Conservation (phyloP, 768 basidiomycete species). For the Collybia sordida region DNA sequence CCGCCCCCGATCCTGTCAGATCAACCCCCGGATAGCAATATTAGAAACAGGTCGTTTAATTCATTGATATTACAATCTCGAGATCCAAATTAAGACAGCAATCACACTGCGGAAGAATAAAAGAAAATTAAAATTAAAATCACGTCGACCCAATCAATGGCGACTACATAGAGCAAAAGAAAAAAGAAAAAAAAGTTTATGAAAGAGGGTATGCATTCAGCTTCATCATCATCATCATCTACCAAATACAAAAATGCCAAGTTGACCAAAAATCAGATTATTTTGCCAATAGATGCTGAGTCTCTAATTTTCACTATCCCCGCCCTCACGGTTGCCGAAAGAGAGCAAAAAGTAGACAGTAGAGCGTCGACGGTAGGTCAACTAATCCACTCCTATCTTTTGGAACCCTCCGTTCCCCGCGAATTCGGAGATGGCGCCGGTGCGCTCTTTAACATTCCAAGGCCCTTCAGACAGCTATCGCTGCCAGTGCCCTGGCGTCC, state of each 20-base stretch:
- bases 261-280: background rate
- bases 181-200: background rate
- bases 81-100: constrained; percentile 3
- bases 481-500: background rate
- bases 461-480: background rate
- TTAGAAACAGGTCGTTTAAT: too few species aligned
- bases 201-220: background rate
- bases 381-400: constrained; percentile 7
- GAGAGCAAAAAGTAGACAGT: constrained; percentile 1
- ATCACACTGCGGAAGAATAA: background rate
- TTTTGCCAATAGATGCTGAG: constrained; percentile 13
- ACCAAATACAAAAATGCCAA: constrained; percentile 7
- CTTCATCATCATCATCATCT: background rate
- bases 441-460: constrained; percentile 25
- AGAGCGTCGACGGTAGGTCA: constrained; percentile 1
- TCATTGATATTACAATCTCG: constrained; percentile 6
- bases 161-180: constrained; percentile 4
- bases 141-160: constrained; percentile 6
- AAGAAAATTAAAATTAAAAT: background rate
- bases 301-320: constrained; percentile 2
- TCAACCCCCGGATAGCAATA: background rate
- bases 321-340: constrained; percentile 4
- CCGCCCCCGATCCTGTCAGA: constrained; percentile 11
- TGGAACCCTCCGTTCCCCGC: constrained; percentile 4
- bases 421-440: constrained; percentile 24